phyloP scores from a whole-genome alignment of 257 asterid genomes.

The Pogostemon cablin region DNA sequence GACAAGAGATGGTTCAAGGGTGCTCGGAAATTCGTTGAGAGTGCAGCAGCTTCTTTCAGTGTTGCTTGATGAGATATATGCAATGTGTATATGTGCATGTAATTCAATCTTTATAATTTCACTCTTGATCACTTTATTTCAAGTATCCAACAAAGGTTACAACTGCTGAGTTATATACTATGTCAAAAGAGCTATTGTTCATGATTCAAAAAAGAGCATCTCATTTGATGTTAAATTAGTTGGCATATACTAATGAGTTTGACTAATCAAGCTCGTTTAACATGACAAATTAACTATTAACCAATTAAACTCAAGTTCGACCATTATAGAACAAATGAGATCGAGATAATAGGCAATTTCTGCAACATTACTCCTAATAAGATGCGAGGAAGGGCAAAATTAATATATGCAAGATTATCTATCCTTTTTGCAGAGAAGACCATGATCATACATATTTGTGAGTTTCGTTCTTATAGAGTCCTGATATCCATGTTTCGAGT shows the following conservation, averaged over 20 bases:
- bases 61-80: constrained; percentile 52
- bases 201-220: too few species aligned
- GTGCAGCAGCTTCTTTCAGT: constrained; percentile 70
- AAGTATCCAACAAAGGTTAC: constrained; percentile 15
- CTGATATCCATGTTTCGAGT: neutral
- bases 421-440: neutral
- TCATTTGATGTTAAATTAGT: neutral
- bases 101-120: constrained; percentile 17
- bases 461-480: neutral
- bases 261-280: too few species aligned
- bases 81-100: constrained; percentile 18
- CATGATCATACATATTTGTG: neutral
- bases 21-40: constrained; percentile 79
- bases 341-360: neutral
- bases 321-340: too few species aligned
- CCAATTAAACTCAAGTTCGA: too few species aligned
- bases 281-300: too few species aligned
- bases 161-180: neutral
- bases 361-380: neutral
- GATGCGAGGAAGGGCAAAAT: neutral
- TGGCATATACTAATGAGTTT: too few species aligned
- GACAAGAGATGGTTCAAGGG: constrained; percentile 99
- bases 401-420: neutral
- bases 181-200: neutral
- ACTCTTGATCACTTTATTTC: constrained; percentile 21